A percentile compares a stretch with the other conserved stretches of the same genome.
phyloP scores from a whole-genome alignment of 306 rosid genomes.

The Trichosanthes cucumerina region DNA sequence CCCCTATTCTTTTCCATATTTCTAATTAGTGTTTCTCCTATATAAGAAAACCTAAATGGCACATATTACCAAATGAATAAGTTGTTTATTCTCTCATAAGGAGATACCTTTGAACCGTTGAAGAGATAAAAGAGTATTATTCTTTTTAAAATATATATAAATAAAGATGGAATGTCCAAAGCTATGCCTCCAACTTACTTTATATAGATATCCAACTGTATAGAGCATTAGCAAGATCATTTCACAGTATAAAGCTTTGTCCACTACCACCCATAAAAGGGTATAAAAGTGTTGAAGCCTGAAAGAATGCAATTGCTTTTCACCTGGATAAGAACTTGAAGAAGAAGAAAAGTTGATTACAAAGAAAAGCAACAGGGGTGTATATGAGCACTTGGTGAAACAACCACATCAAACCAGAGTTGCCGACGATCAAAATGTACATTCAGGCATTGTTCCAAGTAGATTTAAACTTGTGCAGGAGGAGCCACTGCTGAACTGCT shows the following conservation, averaged over 20 bases:
- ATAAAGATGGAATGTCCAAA: neutral
- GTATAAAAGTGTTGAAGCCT: neutral
- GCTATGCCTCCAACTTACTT: neutral
- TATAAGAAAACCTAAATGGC: too few relatives aligned
- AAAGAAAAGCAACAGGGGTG: neutral
- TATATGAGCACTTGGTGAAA: neutral
- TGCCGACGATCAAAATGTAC: neutral
- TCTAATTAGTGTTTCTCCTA: too few relatives aligned
- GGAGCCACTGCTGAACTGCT: constrained; percentile 32
- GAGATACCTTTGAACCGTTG: too few relatives aligned
- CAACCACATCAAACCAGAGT: neutral
- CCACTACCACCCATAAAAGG: neutral
- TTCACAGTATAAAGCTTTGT: neutral
- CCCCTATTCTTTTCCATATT: too few relatives aligned
- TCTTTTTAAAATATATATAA: too few relatives aligned
- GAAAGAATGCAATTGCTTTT: neutral
- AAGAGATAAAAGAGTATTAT: too few relatives aligned
- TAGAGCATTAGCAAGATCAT: neutral
- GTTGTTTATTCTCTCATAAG: too few relatives aligned
- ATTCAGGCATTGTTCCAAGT: neutral
- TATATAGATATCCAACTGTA: neutral
- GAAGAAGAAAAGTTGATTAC: neutral
- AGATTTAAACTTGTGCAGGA: constrained; percentile 13
- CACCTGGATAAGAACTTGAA: neutral
- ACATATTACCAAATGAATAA: too few relatives aligned